Conservation (phyloP, 306 rosid genomes). For the Cyclanthera cordifolia region DNA sequence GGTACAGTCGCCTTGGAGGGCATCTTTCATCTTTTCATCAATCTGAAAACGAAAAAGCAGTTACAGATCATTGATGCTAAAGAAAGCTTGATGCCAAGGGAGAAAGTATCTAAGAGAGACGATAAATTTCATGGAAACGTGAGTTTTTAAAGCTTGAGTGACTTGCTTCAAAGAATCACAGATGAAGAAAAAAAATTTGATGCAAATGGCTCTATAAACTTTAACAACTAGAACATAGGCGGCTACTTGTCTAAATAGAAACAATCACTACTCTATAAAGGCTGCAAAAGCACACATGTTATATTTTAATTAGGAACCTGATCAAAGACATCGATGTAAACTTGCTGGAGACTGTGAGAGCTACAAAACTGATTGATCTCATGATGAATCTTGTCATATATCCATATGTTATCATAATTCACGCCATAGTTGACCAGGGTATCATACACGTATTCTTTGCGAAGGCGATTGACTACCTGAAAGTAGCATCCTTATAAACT, state of each 20-base stretch:
- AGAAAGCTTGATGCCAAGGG: not conserved
- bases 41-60: conserved; percentile 35
- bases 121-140: not conserved
- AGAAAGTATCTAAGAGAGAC: not conserved
- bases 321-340: conserved; percentile 88
- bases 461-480: conserved; percentile 82
- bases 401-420: conserved; percentile 83
- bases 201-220: not conserved
- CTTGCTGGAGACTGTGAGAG: conserved; percentile 74
- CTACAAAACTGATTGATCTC: conserved; percentile 92
- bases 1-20: conserved; percentile 86
- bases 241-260: not conserved
- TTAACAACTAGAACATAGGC: not conserved
- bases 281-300: not conserved
- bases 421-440: conserved; percentile 80
- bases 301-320: conserved; percentile 35
- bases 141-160: not conserved
- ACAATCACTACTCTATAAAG: not conserved
- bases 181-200: not conserved
- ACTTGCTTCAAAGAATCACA: not conserved
- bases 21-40: conserved; percentile 91
- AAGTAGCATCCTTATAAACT: conserved; percentile 15
- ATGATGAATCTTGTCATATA: conserved; percentile 88
- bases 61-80: not conserved
- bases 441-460: conserved; percentile 57